These are phyloP conservation scores for Zanthoxylum bungeanum DNA, from an alignment of 345 rosid species.

Conservation along the genomic window DNA sequence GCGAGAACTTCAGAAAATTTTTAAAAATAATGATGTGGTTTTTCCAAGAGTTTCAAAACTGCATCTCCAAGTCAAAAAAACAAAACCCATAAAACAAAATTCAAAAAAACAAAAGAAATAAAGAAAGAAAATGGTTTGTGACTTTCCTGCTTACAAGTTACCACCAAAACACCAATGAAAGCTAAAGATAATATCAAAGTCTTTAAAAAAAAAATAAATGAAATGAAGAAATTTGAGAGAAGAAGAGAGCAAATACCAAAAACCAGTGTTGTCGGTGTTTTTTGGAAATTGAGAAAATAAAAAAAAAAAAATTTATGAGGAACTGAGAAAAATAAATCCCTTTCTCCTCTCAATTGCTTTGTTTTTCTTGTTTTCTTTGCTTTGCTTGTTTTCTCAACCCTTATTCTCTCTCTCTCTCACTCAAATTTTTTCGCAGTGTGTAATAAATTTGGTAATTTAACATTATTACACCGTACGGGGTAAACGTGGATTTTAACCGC, in stretches of 20 bases:
- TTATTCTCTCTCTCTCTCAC: constrained; percentile 5
- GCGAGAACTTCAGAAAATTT: neutral
- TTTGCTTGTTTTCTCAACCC: constrained; percentile 19
- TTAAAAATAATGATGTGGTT: too few relatives aligned
- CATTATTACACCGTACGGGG: constrained; percentile 42
- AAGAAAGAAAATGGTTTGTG: too few relatives aligned
- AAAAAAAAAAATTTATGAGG: neutral
- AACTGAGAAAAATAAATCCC: too few relatives aligned
- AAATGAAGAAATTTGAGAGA: too few relatives aligned
- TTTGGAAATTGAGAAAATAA: constrained; percentile 9
- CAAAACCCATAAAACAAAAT: too few relatives aligned
- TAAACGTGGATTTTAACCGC: too few relatives aligned
- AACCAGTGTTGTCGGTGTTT: constrained; percentile 26
- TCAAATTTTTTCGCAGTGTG: too few relatives aligned
- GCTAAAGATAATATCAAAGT: neutral
- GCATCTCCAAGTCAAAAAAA: constrained; percentile 1
- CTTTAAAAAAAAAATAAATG: neutral
- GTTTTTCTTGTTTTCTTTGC: neutral
- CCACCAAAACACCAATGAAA: constrained; percentile 5
- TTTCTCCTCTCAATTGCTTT: constrained; percentile 14
- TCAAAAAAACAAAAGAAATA: too few relatives aligned
- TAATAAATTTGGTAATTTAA: constrained; percentile 55
- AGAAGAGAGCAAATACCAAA: too few relatives aligned
- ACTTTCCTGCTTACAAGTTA: too few relatives aligned
- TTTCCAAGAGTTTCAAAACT: neutral